Conservation (phyloP, 1,284 basidiomycete genomes). For the Microbotryum intermedium region DNA sequence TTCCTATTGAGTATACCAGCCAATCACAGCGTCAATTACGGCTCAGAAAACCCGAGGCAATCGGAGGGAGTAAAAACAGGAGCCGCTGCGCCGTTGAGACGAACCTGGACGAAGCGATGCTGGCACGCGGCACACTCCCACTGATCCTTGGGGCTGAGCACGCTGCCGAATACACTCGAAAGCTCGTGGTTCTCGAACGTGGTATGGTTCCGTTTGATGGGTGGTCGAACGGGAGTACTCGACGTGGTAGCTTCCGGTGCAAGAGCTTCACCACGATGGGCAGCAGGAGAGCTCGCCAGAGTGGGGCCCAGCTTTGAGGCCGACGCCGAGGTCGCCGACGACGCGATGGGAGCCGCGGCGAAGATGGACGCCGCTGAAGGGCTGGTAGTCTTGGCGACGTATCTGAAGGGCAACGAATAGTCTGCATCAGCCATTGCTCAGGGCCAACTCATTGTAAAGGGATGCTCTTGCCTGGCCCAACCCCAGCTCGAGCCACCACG, state of each 20-base stretch:
- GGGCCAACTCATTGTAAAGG: background rate
- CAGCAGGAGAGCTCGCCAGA: background rate
- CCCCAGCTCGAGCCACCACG: background rate
- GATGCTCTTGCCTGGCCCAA: background rate
- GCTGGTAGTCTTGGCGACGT: background rate
- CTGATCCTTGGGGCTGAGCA: slow-evolving; percentile 17
- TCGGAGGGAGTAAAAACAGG: background rate
- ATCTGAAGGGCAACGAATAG: background rate
- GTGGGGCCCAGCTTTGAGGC: background rate
- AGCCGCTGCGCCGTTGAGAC: background rate
- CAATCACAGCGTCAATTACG: background rate
- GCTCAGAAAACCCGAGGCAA: background rate
- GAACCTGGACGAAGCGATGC: slow-evolving; percentile 14
- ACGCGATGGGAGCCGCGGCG: slow-evolving; percentile 10
- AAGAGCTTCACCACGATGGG: background rate
- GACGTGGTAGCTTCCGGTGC: slow-evolving; percentile 1
- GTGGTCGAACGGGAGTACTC: background rate
- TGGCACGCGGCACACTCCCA: slow-evolving; percentile 19
- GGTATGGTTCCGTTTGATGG: background rate
- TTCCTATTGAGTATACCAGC: slow-evolving; percentile 5
- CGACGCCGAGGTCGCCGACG: background rate
- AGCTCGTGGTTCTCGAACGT: slow-evolving; percentile 10
- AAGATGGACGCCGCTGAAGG: slow-evolving; percentile 12
- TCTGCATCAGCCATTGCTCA: background rate
- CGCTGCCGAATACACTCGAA: slow-evolving; percentile 17